phyloP scores from a whole-genome alignment of 306 rosid species.

The Ochetophila trinervis region DNA sequence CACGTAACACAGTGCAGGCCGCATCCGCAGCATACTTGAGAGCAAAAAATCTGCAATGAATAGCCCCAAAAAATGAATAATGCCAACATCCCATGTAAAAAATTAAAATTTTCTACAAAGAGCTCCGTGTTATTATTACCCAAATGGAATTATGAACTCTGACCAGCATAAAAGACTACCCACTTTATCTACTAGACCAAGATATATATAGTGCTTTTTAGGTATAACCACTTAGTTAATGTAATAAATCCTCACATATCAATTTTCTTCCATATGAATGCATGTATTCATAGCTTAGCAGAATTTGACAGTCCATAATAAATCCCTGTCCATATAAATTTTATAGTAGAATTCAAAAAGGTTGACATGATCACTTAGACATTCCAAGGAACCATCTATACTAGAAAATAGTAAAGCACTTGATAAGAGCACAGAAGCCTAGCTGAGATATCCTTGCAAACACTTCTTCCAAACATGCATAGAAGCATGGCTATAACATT shows the following conservation, averaged over 20 bases:
- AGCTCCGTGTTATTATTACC: background rate
- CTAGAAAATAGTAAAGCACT: too few species aligned
- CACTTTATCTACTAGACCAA: too few species aligned
- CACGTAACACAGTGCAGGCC: slow-evolving; percentile 91
- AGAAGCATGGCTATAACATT: background rate
- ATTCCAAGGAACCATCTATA: background rate
- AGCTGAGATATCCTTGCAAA: too few species aligned
- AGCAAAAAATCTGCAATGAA: slow-evolving; percentile 63
- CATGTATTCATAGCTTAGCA: background rate
- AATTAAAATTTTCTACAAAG: too few species aligned
- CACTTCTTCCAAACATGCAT: too few species aligned
- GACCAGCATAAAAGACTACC: background rate
- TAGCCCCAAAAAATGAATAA: slow-evolving; percentile 14
- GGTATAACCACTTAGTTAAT: too few species aligned
- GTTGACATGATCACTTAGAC: background rate
- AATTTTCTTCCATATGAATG: background rate
- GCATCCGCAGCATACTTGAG: slow-evolving; percentile 96
- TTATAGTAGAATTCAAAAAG: background rate
- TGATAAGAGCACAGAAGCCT: too few species aligned
- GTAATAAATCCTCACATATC: too few species aligned
- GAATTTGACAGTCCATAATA: background rate
- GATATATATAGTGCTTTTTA: too few species aligned
- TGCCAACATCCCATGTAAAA: slow-evolving; percentile 2
- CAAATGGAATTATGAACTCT: background rate
- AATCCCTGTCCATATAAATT: background rate